Base-by-base conservation (phyloP, 2,329 filamentous ascomycete genomes). In the Endocalyx cinctus region DNA sequence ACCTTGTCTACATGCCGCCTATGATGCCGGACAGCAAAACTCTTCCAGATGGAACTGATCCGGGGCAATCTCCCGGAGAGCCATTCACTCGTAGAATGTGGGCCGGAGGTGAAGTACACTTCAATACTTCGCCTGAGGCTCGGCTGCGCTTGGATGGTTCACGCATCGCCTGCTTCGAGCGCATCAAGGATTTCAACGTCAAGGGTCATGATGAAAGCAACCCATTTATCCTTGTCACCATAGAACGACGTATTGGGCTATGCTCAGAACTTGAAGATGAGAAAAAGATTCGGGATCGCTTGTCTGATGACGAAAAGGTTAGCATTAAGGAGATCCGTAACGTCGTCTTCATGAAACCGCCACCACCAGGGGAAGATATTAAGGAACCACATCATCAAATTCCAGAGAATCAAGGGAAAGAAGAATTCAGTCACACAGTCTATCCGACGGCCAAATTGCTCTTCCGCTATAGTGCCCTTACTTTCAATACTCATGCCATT, bases 401-500 rank as follows among this genome's bases (percentile, higher is more conserved):
- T n/a, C n/a, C n/a, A n/a, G n/a, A n/a, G n/a, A n/a, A n/a, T n/a
- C n/a, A n/a, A n/a, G n/a, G n/a, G n/a, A n/a, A n/a, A n/a, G n/a
- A n/a, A 6, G 54, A 55, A 11, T 58, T 62, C 41, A 52, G 53
- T 15, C 54, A 84, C 46, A 63, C 65, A 1, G 62, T 95, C 17
- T 73, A 63, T 0, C 87, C 88, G 1, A 80, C 81, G 3, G 68
- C 75, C 3, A 67, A 74, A 4, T 74, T 96, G 5, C 77, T 98
- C 34, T 95, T 94, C 64, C 79, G 89, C 38, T 97, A 90, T 67
- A 92, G 84, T 14, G 88, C 88, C 0, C 74, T 98, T 19, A 90
- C 85, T 3, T 89, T 87, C 67, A 98, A 98, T 59, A 87, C 87
- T 2, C 92, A 98, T 60, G 70, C 74, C 12, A 96, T 98, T 47